Conservation (phyloP, 2,329 filamentous ascomycete genomes). For the Allantophomopsis cytisporea region DNA sequence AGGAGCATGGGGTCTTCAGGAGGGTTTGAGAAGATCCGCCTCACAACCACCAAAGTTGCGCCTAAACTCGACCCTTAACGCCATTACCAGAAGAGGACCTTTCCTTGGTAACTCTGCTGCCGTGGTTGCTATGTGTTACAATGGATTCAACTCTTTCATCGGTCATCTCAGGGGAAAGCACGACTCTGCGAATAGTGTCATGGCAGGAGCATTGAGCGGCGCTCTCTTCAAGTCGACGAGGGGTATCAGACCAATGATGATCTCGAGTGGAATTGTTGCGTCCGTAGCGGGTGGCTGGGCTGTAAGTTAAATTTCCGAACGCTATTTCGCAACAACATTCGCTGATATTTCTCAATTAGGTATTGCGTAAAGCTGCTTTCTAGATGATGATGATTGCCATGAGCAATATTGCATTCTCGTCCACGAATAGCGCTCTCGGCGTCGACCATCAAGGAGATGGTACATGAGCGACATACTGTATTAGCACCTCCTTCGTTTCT, state of each 20-base stretch:
- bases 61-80: slow-evolving; percentile 89
- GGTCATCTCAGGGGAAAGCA: slow-evolving; percentile 73
- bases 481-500: slow-evolving; percentile 13
- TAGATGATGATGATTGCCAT: slow-evolving; percentile 13
- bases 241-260: slow-evolving; percentile 82
- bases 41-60: slow-evolving; percentile 75
- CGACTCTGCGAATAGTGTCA: slow-evolving; percentile 78
- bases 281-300: slow-evolving; percentile 79
- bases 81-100: slow-evolving; percentile 80
- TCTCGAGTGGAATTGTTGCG: slow-evolving; percentile 82
- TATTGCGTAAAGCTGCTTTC: slow-evolving; percentile 35
- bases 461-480: slow-evolving; percentile 9
- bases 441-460: too few species aligned
- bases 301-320: slow-evolving; percentile 40
- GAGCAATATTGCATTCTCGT: slow-evolving; percentile 6
- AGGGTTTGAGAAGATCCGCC: slow-evolving; percentile 72
- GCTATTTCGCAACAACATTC: neutral
- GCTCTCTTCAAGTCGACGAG: slow-evolving; percentile 95
- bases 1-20: slow-evolving; percentile 83
- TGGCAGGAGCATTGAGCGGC: slow-evolving; percentile 75
- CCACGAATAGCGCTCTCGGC: too few species aligned
- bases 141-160: slow-evolving; percentile 76
- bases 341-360: slow-evolving; percentile 20
- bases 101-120: slow-evolving; percentile 95
- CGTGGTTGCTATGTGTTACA: slow-evolving; percentile 93